phyloP scores from a whole-genome alignment of 768 basidiomycete species.

The Daedalea quercina region DNA sequence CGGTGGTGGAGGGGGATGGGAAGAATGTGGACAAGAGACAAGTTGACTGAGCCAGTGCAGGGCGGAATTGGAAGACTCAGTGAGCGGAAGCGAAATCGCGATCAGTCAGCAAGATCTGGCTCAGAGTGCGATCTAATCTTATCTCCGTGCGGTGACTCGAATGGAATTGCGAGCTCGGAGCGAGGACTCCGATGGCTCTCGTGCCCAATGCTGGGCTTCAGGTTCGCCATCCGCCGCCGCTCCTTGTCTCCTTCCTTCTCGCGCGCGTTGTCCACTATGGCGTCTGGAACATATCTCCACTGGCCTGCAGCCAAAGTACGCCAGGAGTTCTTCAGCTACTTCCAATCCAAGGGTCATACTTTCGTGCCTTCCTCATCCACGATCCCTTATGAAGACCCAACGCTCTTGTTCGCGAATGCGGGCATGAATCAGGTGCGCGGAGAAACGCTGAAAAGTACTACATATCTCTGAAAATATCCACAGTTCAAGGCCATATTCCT shows the following conservation, averaged over 20 bases:
- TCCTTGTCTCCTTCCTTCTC: neutral
- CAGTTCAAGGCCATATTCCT: slow-evolving; percentile 97
- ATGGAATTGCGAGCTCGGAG: neutral
- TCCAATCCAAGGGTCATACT: slow-evolving; percentile 70
- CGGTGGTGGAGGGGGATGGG: too few relatives aligned
- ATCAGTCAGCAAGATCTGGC: neutral
- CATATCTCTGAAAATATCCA: slow-evolving; percentile 1
- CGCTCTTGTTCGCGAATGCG: slow-evolving; percentile 95
- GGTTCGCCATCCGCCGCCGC: neutral
- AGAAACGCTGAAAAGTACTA: neutral
- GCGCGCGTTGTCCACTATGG: too few relatives aligned
- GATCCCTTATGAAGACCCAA: slow-evolving; percentile 96
- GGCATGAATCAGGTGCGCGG: slow-evolving; percentile 84
- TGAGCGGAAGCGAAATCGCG: neutral
- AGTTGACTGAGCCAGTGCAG: too few relatives aligned
- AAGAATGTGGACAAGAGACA: too few relatives aligned
- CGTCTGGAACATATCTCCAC: slow-evolving; percentile 16
- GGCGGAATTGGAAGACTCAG: neutral
- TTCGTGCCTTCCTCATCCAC: slow-evolving; percentile 89
- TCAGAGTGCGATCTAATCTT: neutral
- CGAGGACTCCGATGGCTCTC: neutral
- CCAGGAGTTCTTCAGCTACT: slow-evolving; percentile 88
- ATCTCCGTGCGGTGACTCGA: neutral
- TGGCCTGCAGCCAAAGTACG: slow-evolving; percentile 86
- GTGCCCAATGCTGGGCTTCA: neutral